Percentiles rank a stretch among this genome's conserved stretches.
Conservation (phyloP, 2,329 filamentous ascomycete genomes). For the Colletotrichum sp. region DNA sequence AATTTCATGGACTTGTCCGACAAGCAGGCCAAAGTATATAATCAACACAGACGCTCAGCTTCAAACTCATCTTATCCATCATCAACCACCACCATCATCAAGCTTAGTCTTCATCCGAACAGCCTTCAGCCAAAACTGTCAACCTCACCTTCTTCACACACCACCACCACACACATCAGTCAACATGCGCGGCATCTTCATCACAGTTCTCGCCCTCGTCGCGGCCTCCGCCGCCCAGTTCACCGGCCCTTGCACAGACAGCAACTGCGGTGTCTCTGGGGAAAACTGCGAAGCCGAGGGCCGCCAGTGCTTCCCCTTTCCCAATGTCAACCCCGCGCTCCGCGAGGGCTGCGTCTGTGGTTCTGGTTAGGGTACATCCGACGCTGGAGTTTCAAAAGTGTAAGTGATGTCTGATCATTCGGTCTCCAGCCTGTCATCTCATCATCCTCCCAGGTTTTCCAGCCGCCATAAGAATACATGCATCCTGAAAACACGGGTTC, state of each 20-base stretch:
- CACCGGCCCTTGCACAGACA: slow-evolving; percentile 9
- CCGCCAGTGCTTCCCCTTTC: slow-evolving; percentile 16
- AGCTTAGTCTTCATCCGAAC: not conserved
- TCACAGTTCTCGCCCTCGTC: not conserved
- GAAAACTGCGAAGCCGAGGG: slow-evolving; percentile 13
- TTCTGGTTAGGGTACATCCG: not conserved
- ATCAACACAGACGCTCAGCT: not conserved
- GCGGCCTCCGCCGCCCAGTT: not conserved
- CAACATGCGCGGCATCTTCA: slow-evolving; percentile 4
- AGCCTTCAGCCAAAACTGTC: not conserved
- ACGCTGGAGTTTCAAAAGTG: not conserved
- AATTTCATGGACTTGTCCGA: not conserved
- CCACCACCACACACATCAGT: not conserved
- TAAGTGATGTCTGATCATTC: not conserved
- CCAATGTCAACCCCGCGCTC: slow-evolving; percentile 11
- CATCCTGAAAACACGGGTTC: not conserved
- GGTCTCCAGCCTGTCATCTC: not conserved
- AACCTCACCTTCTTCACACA: not conserved
- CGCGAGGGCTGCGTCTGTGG: slow-evolving; percentile 17
- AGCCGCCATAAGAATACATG: not conserved
- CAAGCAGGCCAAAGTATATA: slow-evolving; percentile 3
- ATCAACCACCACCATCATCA: not conserved
- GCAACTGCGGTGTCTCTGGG: slow-evolving; percentile 7
- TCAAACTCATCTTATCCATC: not conserved
- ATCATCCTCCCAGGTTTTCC: not conserved